A percentile compares a stretch with the other conserved stretches of the same genome.
Evolutionary conservation across 768 basidiomycete genomes (phyloP).

Genomic region (Termitomyces sp.): DNA sequence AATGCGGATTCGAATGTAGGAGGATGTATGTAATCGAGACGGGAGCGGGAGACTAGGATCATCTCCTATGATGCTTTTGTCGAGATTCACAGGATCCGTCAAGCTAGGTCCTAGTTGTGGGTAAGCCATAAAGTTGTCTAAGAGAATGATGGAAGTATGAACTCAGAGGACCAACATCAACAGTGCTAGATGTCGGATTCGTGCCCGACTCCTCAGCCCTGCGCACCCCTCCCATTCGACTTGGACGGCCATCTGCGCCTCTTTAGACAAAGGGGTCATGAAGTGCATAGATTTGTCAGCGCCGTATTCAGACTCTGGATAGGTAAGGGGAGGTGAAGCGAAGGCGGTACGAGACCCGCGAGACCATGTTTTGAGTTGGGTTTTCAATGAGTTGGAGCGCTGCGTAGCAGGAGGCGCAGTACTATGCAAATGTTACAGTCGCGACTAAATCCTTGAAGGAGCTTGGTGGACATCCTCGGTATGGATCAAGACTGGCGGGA

Average conservation of each 20-base stretch:
- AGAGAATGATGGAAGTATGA: too few species aligned
- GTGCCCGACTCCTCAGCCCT: neutral
- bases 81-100: neutral
- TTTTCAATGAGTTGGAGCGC: too few species aligned
- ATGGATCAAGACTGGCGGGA: too few species aligned
- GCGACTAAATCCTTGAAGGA: neutral
- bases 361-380: too few species aligned
- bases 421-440: neutral
- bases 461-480: neutral
- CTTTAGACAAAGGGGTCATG: neutral
- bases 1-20: neutral
- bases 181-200: neutral
- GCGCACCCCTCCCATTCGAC: neutral
- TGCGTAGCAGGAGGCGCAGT: neutral
- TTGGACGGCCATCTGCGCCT: neutral
- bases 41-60: neutral
- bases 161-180: neutral
- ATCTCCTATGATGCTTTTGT: neutral
- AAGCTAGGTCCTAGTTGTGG: neutral
- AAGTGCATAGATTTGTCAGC: neutral
- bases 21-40: neutral
- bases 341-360: neutral
- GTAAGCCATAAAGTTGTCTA: neutral
- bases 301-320: neutral
- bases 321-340: neutral